A percentile compares a stretch with the other conserved stretches of the same genome.
These are phyloP conservation scores for Psophocarpus tetragonolobus DNA, from an alignment of 306 rosid species.

Conservation along the genomic window DNA sequence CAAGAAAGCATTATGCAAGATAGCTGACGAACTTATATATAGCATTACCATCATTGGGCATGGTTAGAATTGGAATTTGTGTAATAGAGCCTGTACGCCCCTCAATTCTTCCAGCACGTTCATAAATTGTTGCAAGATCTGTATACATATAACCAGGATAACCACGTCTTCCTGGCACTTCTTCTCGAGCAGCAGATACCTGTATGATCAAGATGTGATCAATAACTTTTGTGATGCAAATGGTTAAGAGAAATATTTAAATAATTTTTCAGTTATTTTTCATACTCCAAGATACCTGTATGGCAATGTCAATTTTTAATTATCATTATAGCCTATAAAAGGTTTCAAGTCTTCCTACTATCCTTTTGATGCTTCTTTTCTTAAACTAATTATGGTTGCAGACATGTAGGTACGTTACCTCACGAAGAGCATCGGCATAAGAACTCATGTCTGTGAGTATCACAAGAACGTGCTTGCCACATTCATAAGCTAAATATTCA, in stretches of 20 bases:
- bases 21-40: not conserved
- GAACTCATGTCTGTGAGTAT: conserved; percentile 99
- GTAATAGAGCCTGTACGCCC: conserved; percentile 99
- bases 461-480: conserved; percentile 99
- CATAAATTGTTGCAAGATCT: conserved; percentile 98
- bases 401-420: conserved; percentile 57
- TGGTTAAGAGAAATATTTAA: not conserved
- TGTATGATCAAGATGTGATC: conserved; percentile 39
- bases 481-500: conserved; percentile 97
- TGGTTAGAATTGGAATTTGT: conserved; percentile 95
- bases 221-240: conserved; percentile 2
- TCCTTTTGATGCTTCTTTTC: not conserved
- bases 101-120: conserved; percentile 99
- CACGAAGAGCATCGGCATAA: conserved; percentile 99
- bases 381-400: conserved; percentile 7
- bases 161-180: conserved; percentile 99
- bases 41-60: conserved; percentile 95
- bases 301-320: conserved; percentile 20
- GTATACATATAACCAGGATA: conserved; percentile 99
- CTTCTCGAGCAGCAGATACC: conserved; percentile 99
- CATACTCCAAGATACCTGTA: conserved; percentile 2
- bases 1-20: conserved; percentile 24
- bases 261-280: conserved; percentile 10
- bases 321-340: conserved; percentile 11
- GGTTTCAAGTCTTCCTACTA: not conserved